These are phyloP conservation scores for Triticum urartu DNA, from an alignment of 176 grass and related monocot species.

Conservation along the genomic window DNA sequence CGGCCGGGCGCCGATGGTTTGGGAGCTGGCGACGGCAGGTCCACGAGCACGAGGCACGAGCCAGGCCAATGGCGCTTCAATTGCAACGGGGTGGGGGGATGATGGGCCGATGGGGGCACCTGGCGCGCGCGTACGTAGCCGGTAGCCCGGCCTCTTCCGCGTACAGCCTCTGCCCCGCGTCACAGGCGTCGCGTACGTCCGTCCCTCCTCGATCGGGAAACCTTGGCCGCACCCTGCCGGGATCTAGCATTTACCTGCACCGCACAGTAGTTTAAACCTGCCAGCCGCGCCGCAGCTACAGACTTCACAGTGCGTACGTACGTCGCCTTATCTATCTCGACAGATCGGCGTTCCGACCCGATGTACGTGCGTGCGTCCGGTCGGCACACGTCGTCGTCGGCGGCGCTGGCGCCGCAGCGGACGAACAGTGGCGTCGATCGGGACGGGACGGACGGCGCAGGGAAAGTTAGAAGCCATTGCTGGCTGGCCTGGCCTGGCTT, in stretches of 20 bases:
- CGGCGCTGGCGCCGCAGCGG: too few relatives aligned
- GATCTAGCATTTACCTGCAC: background rate
- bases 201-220: background rate
- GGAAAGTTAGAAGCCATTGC: background rate
- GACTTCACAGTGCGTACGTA: too few relatives aligned
- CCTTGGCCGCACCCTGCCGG: background rate
- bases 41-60: background rate
- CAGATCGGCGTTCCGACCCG: background rate
- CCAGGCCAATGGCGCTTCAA: constrained; percentile 26
- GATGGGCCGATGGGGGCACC: background rate
- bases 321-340: too few relatives aligned
- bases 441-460: background rate
- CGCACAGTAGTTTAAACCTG: background rate
- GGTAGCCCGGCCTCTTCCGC: background rate
- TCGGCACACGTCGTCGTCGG: too few relatives aligned
- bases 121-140: background rate
- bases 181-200: constrained; percentile 18
- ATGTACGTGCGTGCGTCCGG: too few relatives aligned
- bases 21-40: constrained; percentile 19
- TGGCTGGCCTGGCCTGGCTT: too few relatives aligned
- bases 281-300: background rate
- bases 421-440: background rate
- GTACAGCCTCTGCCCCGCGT: constrained; percentile 30
- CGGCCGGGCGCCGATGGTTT: background rate
- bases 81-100: background rate